These are phyloP conservation scores for Debaryomyces udenii DNA, from an alignment of 1,139 yeast species.

Conservation along the genomic window DNA sequence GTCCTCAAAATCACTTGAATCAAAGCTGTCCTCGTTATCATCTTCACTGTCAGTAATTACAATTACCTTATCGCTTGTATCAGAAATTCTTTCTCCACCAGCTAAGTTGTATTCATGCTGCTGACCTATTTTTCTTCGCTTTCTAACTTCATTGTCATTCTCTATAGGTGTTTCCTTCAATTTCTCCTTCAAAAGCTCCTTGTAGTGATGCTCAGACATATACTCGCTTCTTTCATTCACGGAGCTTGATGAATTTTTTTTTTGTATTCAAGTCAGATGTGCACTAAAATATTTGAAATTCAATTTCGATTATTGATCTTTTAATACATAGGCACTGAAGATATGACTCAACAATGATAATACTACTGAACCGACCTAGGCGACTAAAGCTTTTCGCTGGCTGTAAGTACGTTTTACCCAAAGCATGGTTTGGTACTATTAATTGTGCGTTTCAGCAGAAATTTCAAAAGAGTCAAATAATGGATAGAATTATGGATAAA, in stretches of 20 bases:
- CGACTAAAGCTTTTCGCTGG: constrained; percentile 3
- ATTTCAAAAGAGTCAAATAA: constrained; percentile 1
- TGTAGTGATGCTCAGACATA: constrained; percentile 15
- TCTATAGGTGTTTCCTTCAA: not conserved
- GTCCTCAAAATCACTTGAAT: constrained; percentile 39
- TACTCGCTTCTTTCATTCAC: not conserved
- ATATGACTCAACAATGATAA: constrained; percentile 7
- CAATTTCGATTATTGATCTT: not conserved
- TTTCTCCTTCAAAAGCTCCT: constrained; percentile 8
- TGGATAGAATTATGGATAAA: constrained; percentile 25
- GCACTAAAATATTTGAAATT: constrained; percentile 3
- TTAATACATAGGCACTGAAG: not conserved
- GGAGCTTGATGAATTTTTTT: not conserved
- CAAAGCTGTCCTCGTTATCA: constrained; percentile 21
- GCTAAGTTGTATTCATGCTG: too few relatives aligned
- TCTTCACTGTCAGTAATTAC: constrained; percentile 12
- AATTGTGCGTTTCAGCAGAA: not conserved
- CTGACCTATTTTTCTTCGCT: constrained; percentile 9
- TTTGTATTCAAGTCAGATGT: not conserved
- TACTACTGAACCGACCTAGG: constrained; percentile 2
- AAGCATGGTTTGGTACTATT: constrained; percentile 1
- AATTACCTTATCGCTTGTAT: constrained; percentile 6
- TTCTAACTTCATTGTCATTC: constrained; percentile 8
- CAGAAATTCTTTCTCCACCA: too few relatives aligned
- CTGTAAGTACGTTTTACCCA: not conserved